These are phyloP conservation scores for Neopestalotiopsis rosae DNA, from an alignment of 2,329 filamentous ascomycete genomes.

Conservation along the genomic window DNA sequence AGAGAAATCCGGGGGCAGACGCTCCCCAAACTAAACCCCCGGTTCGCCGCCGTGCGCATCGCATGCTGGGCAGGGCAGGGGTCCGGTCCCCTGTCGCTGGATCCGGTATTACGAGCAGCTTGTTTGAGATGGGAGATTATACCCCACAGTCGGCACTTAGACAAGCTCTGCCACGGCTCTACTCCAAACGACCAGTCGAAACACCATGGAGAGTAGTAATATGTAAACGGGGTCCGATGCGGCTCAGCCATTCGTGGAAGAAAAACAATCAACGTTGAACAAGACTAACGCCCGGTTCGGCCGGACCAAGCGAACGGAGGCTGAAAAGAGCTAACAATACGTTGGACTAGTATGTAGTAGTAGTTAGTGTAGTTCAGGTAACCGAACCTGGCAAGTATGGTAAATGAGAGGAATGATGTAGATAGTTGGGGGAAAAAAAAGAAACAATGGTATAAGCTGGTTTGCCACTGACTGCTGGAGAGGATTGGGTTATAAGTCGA, in stretches of 20 bases:
- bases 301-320: not conserved
- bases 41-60: not conserved
- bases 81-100: not conserved
- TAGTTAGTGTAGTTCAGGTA: not conserved
- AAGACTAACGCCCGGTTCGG: not conserved
- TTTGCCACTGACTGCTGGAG: not conserved
- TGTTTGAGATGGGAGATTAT: conserved; percentile 14
- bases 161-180: conserved; percentile 3
- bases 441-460: not conserved
- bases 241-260: conserved; percentile 18
- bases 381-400: too few species aligned
- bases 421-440: too few species aligned
- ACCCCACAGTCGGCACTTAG: conserved; percentile 14
- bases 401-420: too few species aligned
- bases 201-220: not conserved
- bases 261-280: not conserved
- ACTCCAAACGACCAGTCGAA: conserved; percentile 17
- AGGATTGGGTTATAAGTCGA: not conserved
- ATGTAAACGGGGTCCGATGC: not conserved
- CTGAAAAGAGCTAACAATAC: not conserved
- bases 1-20: conserved; percentile 16
- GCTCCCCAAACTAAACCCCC: conserved; percentile 4
- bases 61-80: not conserved
- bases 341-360: not conserved
- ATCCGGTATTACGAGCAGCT: conserved; percentile 3